Evolutionary conservation across 1,284 basidiomycete species (phyloP), one percentile per base, ranked within the genome.

Genomic region (Austropuccinia psidii): DNA sequence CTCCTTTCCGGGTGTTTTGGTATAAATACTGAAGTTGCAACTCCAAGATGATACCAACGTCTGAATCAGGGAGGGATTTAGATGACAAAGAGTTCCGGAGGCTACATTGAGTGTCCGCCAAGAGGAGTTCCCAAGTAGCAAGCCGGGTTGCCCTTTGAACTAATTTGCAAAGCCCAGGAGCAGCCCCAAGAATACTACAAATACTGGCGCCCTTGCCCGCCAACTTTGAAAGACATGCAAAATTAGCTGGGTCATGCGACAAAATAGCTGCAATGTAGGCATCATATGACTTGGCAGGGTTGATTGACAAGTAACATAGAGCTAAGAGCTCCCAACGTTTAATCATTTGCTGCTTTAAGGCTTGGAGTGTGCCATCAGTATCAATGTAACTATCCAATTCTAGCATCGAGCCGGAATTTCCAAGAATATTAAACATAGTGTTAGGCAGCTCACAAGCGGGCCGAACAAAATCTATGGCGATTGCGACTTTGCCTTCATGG

Each of bases 311-410:
- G 43, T 73, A 55, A 52, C 70, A 73, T 41, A 73, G 24, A 19
- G 70, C 70, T 17, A 73, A 52, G 35, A 73, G 58, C 65, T 73
- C 70, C 70, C 70, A 73, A 39, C 70, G 58, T 21, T 65, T 64
- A 19, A 65, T 60, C 15, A 73, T 31, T 19, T 73, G 70, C 6
- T 27, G 39, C 37, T 50, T 60, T 50, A 73, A 29, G 4, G 43
- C 50, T 61, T 73, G 49, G 11, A 73, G 37, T 50, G 60, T 58
- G 37, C 58, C 45, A 43, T 65, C 65, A 21, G 21, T 6, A 54
- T 73, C 70, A n/a, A 64, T 52, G 49, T 52, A 73, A 7, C 43
- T 27, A 19, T 39, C 27, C 69, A 55, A 72, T 37, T n/a, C 29
- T 43, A 61, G 35, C 50, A 35, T 31, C 19, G n/a, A 17, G 21